phyloP scores from a whole-genome alignment of 2,329 filamentous ascomycete genomes.

The Colletotrichum eremochloae region DNA sequence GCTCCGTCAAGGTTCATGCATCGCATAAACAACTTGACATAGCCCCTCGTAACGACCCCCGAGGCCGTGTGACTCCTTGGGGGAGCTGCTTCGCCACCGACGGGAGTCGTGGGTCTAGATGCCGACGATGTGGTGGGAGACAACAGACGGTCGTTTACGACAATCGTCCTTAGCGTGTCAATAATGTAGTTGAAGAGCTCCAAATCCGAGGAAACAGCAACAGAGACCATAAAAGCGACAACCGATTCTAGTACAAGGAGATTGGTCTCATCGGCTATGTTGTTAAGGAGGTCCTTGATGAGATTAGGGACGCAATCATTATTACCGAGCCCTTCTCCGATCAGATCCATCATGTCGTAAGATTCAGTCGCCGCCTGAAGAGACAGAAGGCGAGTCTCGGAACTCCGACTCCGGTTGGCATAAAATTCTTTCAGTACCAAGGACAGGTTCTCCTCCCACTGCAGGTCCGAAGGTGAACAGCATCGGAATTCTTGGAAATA shows the following conservation, averaged over 20 bases:
- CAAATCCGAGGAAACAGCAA: slow-evolving; percentile 71
- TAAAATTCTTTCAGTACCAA: slow-evolving; percentile 75
- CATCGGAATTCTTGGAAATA: slow-evolving; percentile 78
- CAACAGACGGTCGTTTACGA: slow-evolving; percentile 62
- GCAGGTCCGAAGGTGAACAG: slow-evolving; percentile 77
- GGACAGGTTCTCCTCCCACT: slow-evolving; percentile 75
- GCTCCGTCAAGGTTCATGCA: slow-evolving; percentile 74
- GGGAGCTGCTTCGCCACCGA: slow-evolving; percentile 44
- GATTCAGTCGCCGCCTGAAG: slow-evolving; percentile 72
- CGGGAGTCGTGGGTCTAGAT: slow-evolving; percentile 47
- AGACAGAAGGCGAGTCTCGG: slow-evolving; percentile 72
- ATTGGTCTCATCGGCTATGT: slow-evolving; percentile 74
- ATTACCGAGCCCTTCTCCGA: slow-evolving; percentile 68
- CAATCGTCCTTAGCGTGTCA: slow-evolving; percentile 64
- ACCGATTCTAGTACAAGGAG: slow-evolving; percentile 74
- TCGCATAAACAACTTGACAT: slow-evolving; percentile 82
- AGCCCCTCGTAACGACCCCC: slow-evolving; percentile 78
- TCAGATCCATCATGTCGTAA: slow-evolving; percentile 69
- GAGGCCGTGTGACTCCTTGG: slow-evolving; percentile 65
- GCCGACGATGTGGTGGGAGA: slow-evolving; percentile 55
- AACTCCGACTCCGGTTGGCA: slow-evolving; percentile 70
- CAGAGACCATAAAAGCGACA: slow-evolving; percentile 73
- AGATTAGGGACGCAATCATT: slow-evolving; percentile 70
- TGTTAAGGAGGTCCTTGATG: slow-evolving; percentile 71
- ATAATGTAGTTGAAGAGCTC: slow-evolving; percentile 71